These are phyloP conservation scores for Trichophyton rubrum DNA, from an alignment of 2,329 filamentous ascomycete species.

Conservation along the genomic window DNA sequence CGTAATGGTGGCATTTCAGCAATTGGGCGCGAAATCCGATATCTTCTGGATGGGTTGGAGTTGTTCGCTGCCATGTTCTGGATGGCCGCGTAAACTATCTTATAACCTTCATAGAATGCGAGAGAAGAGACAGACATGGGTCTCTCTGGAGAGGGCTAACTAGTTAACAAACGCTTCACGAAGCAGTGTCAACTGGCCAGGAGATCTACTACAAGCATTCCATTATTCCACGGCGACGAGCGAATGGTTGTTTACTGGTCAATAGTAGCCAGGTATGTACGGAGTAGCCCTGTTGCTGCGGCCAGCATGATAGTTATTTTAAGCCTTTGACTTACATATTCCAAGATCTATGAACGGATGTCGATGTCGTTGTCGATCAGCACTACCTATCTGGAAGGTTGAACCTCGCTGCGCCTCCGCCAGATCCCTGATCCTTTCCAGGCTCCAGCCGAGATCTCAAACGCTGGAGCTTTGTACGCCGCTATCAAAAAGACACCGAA, in stretches of 20 bases:
- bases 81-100: neutral
- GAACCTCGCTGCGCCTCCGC: neutral
- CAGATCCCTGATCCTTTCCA: neutral
- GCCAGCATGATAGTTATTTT: neutral
- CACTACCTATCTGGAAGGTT: neutral
- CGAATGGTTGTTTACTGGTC: neutral
- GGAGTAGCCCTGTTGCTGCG: neutral
- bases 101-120: neutral
- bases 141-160: too few species aligned
- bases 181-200: too few species aligned
- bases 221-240: too few species aligned
- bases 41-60: neutral
- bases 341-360: neutral
- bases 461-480: neutral
- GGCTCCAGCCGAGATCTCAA: neutral
- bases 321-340: too few species aligned
- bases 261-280: neutral
- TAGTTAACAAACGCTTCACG: too few species aligned
- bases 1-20: too few species aligned
- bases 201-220: too few species aligned
- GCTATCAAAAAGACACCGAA: neutral
- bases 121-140: too few species aligned
- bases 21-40: too few species aligned
- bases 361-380: too few species aligned
- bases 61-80: neutral